A percentile compares a stretch with the other conserved stretches of the same genome.
These are phyloP conservation scores for Rhynchosporium graminicola DNA, from an alignment of 2,329 filamentous ascomycete genomes.

Conservation along the genomic window DNA sequence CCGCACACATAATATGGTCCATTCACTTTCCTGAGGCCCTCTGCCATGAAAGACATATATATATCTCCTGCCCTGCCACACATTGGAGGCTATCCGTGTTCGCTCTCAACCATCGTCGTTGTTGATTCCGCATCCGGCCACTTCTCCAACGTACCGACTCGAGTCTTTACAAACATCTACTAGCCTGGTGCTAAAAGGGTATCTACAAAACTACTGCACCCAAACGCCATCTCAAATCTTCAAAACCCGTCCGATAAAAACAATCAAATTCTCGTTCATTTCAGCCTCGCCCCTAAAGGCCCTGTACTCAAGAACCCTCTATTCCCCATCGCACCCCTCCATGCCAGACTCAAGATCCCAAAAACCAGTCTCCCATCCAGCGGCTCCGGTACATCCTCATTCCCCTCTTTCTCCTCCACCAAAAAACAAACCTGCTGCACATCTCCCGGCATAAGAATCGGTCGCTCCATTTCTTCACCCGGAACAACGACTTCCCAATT, in stretches of 20 bases:
- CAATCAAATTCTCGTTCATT: constrained; percentile 13
- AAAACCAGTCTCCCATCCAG: constrained; percentile 66
- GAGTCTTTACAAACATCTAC: neutral
- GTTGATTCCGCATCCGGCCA: no score
- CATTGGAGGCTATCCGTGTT: no score
- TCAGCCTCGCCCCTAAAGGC: constrained; percentile 62
- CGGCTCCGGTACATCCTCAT: constrained; percentile 41
- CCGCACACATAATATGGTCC: no score
- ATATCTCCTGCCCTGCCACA: no score
- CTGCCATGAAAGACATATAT: no score
- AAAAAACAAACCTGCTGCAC: constrained; percentile 68
- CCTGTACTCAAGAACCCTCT: constrained; percentile 85
- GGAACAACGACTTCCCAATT: constrained; percentile 53
- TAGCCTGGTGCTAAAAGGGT: neutral
- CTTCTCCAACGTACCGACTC: no score
- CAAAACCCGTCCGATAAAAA: neutral
- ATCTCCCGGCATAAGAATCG: constrained; percentile 62
- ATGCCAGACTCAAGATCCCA: constrained; percentile 82
- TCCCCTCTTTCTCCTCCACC: constrained; percentile 46
- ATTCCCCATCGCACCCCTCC: constrained; percentile 89
- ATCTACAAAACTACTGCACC: neutral
- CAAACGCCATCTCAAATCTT: neutral
- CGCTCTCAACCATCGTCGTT: no score
- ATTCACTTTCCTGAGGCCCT: no score
- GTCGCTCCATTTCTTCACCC: constrained; percentile 50